These are phyloP conservation scores for Papiliotrema nemorosa DNA, from an alignment of 1,284 basidiomycete species.

Conservation along the genomic window DNA sequence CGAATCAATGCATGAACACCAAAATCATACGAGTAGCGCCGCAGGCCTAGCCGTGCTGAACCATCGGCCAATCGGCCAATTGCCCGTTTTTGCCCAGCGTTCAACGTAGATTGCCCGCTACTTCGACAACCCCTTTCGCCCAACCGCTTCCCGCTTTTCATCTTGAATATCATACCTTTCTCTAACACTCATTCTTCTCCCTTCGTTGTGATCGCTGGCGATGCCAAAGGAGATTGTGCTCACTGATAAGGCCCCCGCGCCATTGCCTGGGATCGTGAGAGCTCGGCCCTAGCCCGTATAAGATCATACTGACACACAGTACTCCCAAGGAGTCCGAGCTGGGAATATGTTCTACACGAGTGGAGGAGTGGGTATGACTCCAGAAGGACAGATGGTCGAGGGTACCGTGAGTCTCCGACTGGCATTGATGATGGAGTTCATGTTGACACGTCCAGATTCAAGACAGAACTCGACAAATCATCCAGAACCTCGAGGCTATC, in stretches of 20 bases:
- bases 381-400: slow-evolving; percentile 39
- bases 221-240: slow-evolving; percentile 34
- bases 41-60: no score
- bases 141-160: neutral
- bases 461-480: slow-evolving; percentile 41
- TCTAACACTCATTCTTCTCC: neutral
- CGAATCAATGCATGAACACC: no score
- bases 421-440: neutral
- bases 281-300: neutral
- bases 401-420: slow-evolving; percentile 29
- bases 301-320: slow-evolving; percentile 17
- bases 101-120: no score
- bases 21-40: no score
- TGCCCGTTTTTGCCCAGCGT: no score
- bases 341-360: slow-evolving; percentile 40
- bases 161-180: no score
- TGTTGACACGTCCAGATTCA: slow-evolving; percentile 17
- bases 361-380: slow-evolving; percentile 41
- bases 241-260: slow-evolving; percentile 37
- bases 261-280: slow-evolving; percentile 37
- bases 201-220: neutral
- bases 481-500: slow-evolving; percentile 40
- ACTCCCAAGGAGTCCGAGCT: slow-evolving; percentile 43
- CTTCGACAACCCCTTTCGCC: no score
- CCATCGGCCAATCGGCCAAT: no score